These are phyloP conservation scores for Aspergillus ustus DNA, from an alignment of 2,329 filamentous ascomycete genomes.

Conservation along the genomic window DNA sequence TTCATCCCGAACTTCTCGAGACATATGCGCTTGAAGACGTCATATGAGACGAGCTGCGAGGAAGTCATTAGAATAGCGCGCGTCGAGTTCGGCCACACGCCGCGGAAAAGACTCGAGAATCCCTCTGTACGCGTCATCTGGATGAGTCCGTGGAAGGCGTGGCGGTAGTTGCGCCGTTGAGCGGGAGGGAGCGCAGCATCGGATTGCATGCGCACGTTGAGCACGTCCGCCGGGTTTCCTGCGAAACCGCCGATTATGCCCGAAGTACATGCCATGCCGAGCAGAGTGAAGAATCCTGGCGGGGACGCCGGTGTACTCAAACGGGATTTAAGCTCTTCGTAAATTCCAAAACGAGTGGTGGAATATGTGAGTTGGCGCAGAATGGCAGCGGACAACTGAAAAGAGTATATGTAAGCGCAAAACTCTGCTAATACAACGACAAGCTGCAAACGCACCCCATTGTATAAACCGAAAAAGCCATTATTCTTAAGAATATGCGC, in stretches of 20 bases:
- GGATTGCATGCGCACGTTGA: constrained; percentile 99
- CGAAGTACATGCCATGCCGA: constrained; percentile 80
- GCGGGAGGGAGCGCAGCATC: constrained; percentile 75
- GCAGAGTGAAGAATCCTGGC: constrained; percentile 75
- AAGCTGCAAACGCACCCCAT: constrained; percentile 61
- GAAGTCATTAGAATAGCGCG: constrained; percentile 70
- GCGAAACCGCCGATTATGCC: constrained; percentile 87
- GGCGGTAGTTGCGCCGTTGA: constrained; percentile 82
- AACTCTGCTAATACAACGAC: constrained; percentile 1
- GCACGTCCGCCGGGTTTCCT: constrained; percentile 92
- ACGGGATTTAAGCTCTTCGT: constrained; percentile 85
- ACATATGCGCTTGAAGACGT: constrained; percentile 64
- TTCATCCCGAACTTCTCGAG: constrained; percentile 57
- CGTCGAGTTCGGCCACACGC: constrained; percentile 66
- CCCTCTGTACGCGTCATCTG: constrained; percentile 91
- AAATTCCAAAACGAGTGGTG: constrained; percentile 93
- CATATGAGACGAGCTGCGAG: constrained; percentile 67
- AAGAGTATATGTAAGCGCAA: constrained; percentile 7
- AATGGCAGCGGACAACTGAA: constrained; percentile 80
- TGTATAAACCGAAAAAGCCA: constrained; percentile 82
- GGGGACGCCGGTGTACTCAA: constrained; percentile 58
- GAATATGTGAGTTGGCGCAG: constrained; percentile 95
- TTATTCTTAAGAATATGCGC: constrained; percentile 76
- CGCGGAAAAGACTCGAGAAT: constrained; percentile 74
- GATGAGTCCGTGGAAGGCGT: constrained; percentile 83